phyloP scores from a whole-genome alignment of 495 filamentous ascomycete species.

The Mytilinidion resinicola region DNA sequence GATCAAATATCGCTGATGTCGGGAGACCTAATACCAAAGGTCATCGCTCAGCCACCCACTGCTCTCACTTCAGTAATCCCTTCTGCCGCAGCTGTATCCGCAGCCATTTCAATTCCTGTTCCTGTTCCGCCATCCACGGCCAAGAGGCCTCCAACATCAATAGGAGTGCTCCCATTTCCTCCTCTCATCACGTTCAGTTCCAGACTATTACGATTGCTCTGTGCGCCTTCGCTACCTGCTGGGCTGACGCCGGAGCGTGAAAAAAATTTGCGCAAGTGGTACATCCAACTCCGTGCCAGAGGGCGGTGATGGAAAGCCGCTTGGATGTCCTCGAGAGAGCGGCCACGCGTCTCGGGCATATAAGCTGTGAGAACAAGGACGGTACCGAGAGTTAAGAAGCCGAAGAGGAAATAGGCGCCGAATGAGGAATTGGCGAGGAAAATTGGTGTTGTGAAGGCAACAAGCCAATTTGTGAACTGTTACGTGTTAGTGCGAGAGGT shows the following conservation, averaged over 20 bases:
- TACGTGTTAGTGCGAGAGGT: neutral
- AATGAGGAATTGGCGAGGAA: slow-evolving; percentile 51
- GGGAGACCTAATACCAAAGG: too few species aligned
- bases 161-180: neutral
- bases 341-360: slow-evolving; percentile 58
- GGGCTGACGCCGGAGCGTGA: neutral
- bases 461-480: slow-evolving; percentile 51
- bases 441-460: slow-evolving; percentile 58
- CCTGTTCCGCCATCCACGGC: too few species aligned
- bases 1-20: too few species aligned
- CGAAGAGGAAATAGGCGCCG: slow-evolving; percentile 59
- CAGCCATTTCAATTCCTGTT: too few species aligned
- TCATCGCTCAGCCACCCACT: too few species aligned
- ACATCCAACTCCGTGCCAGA: neutral
- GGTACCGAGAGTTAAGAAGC: slow-evolving; percentile 44
- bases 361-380: slow-evolving; percentile 44
- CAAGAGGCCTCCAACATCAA: too few species aligned
- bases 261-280: slow-evolving; percentile 3
- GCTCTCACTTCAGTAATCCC: too few species aligned
- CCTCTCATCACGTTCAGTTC: neutral
- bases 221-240: neutral
- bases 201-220: neutral
- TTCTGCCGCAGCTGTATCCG: too few species aligned
- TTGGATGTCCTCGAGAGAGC: slow-evolving; percentile 53
- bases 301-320: slow-evolving; percentile 40